These are phyloP conservation scores for Solanum acaule DNA, from an alignment of 257 asterid genomes.

Conservation along the genomic window DNA sequence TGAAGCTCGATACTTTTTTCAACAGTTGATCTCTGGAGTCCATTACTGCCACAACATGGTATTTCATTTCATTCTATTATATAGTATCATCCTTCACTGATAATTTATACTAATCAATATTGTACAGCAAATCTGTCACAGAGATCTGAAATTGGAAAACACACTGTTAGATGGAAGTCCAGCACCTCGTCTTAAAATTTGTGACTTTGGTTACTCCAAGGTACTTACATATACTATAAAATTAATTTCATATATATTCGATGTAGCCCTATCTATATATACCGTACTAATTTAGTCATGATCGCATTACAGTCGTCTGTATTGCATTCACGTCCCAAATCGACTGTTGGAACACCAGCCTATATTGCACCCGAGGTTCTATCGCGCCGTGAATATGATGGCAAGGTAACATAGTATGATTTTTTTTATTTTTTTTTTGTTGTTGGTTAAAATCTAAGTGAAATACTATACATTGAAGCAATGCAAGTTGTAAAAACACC, in stretches of 20 bases:
- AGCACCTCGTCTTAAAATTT: constrained; percentile 64
- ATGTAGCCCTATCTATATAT: no score
- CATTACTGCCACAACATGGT: constrained; percentile 66
- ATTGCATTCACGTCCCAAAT: constrained; percentile 42
- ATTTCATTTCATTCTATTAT: neutral
- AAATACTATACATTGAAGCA: neutral
- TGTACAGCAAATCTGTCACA: constrained; percentile 62
- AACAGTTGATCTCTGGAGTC: constrained; percentile 80
- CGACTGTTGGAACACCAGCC: constrained; percentile 31
- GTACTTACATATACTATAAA: neutral
- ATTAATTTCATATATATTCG: no score
- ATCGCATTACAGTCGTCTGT: constrained; percentile 40
- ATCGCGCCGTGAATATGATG: constrained; percentile 24
- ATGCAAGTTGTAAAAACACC: neutral
- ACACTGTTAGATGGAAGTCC: constrained; percentile 59
- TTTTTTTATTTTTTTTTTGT: no score
- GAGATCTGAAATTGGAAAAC: constrained; percentile 68
- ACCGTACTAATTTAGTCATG: neutral
- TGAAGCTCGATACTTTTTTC: constrained; percentile 80
- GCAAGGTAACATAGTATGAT: constrained; percentile 7
- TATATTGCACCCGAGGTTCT: constrained; percentile 30
- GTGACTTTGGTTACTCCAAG: constrained; percentile 50
- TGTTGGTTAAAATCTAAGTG: neutral
- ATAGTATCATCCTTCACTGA: neutral
- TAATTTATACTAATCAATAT: no score